Conservation (phyloP, 2,329 filamentous ascomycete species). For the Aspergillus sp. region DNA sequence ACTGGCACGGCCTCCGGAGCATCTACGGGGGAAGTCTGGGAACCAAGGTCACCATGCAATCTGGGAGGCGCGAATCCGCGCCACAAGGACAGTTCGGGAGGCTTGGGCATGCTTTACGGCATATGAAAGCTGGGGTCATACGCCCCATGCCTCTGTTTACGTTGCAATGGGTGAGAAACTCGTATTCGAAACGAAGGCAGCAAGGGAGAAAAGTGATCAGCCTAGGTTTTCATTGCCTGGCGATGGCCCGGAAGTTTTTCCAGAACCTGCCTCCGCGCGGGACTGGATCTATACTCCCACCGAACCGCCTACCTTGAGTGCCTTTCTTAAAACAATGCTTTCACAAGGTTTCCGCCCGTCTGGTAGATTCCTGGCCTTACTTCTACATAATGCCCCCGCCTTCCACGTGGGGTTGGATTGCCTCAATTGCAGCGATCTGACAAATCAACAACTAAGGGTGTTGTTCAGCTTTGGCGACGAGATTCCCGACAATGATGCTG, state of each 20-base stretch:
- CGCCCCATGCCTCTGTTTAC: conserved; percentile 47
- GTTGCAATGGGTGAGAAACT: conserved; percentile 60
- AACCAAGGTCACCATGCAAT: conserved; percentile 32
- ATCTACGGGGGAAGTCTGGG: conserved; percentile 17
- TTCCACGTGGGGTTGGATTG: conserved; percentile 45
- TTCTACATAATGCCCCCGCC: conserved; percentile 47
- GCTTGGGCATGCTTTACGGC: conserved; percentile 65
- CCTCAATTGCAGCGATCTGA: conserved; percentile 38
- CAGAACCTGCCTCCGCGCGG: conserved; percentile 56
- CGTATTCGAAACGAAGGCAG: conserved; percentile 36
- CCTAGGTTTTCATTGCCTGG: conserved; percentile 48
- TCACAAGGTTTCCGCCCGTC: conserved; percentile 44
- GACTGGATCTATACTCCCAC: conserved; percentile 58
- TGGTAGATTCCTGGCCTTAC: conserved; percentile 46
- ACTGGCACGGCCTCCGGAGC: conserved; percentile 35
- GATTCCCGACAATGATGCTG: conserved; percentile 13
- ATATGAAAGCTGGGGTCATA: conserved; percentile 47
- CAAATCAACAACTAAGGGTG: conserved; percentile 30
- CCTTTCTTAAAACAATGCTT: conserved; percentile 53
- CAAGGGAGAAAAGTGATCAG: conserved; percentile 21
- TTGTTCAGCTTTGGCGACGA: conserved; percentile 28
- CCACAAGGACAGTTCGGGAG: conserved; percentile 62
- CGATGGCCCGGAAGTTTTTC: conserved; percentile 55
- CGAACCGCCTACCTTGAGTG: conserved; percentile 52
- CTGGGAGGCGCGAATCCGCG: conserved; percentile 59